Evolutionary conservation across 2,329 filamentous ascomycete genomes (phyloP).

Genomic region (Venturia effusa): DNA sequence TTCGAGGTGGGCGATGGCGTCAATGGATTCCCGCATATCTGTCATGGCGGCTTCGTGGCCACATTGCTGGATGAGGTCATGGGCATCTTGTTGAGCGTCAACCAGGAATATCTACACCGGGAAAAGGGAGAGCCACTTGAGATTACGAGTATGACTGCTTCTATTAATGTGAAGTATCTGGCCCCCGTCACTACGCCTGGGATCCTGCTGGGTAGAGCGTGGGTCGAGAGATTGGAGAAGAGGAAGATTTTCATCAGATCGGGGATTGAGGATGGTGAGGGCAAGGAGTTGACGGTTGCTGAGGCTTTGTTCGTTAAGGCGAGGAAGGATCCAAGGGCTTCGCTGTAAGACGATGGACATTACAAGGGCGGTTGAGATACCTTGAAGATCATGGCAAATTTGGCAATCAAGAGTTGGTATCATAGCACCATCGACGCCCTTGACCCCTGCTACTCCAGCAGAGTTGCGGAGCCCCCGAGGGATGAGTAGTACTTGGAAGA

Average conservation of each 20-base stretch:
- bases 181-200: slow-evolving; percentile 41
- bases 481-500: too few relatives aligned
- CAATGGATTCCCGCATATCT: slow-evolving; percentile 41
- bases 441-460: too few relatives aligned
- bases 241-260: slow-evolving; percentile 43
- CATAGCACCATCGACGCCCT: too few relatives aligned
- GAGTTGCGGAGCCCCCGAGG: too few relatives aligned
- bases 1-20: slow-evolving; percentile 39
- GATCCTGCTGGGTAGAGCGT: slow-evolving; percentile 36
- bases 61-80: slow-evolving; percentile 49
- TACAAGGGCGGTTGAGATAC: not conserved
- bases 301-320: slow-evolving; percentile 42
- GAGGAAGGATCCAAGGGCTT: slow-evolving; percentile 13
- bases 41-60: slow-evolving; percentile 48
- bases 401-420: too few relatives aligned
- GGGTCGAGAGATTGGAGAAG: slow-evolving; percentile 36
- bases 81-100: slow-evolving; percentile 26
- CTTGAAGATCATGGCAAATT: not conserved
- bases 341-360: not conserved
- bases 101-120: slow-evolving; percentile 11
- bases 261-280: slow-evolving; percentile 39
- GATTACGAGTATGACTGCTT: slow-evolving; percentile 32
- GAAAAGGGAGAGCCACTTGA: slow-evolving; percentile 17
- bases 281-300: slow-evolving; percentile 37
- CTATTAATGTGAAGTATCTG: slow-evolving; percentile 45